Conservation (phyloP, 495 filamentous ascomycete species). For the Aspergillus kassunensis region DNA sequence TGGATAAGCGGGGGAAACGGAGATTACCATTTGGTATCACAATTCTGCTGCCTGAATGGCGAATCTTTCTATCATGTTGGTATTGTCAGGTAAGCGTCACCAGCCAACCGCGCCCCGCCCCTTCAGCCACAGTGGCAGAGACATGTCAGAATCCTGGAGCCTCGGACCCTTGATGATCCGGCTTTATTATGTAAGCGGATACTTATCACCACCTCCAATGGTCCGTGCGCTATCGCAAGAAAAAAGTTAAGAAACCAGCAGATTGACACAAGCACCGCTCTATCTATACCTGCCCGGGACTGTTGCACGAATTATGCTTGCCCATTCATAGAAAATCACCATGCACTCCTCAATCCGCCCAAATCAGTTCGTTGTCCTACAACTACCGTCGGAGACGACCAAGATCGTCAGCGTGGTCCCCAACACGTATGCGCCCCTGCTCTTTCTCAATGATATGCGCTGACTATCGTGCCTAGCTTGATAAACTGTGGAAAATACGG, state of each 20-base stretch:
- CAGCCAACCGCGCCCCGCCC: background rate
- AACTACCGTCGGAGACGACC: conserved; percentile 62
- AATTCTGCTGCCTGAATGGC: conserved; percentile 6
- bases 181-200: conserved; percentile 4
- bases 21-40: background rate
- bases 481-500: conserved; percentile 89
- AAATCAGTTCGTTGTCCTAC: conserved; percentile 58
- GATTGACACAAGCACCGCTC: background rate
- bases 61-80: background rate
- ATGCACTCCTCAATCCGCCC: conserved; percentile 57
- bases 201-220: conserved; percentile 10
- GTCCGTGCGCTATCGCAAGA: conserved; percentile 27
- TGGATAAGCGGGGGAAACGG: background rate
- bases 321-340: background rate
- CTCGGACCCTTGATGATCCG: background rate
- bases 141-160: background rate
- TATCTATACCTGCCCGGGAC: background rate
- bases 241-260: background rate
- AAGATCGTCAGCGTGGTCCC: conserved; percentile 64
- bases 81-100: conserved; percentile 1
- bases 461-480: conserved; percentile 49
- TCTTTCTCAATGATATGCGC: conserved; percentile 2
- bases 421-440: conserved; percentile 64
- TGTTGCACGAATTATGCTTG: background rate
- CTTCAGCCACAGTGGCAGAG: background rate